Evolutionary conservation across 306 rosid genomes (phyloP).

Genomic region (Cicer arietinum): DNA sequence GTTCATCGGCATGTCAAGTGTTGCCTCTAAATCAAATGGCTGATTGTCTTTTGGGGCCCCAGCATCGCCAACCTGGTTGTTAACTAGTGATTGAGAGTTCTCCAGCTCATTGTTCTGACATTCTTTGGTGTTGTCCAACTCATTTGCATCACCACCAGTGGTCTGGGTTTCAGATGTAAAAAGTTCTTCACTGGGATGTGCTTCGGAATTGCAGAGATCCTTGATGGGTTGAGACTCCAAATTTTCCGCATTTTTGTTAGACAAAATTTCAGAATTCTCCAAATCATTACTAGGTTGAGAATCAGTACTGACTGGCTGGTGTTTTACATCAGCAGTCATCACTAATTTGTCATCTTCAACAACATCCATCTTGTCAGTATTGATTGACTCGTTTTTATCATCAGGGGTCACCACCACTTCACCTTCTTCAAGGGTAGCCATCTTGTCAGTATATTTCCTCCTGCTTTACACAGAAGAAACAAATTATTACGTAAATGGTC

Average conservation of each 20-base stretch:
- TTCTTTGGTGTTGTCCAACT: conserved; percentile 7
- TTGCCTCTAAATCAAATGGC: conserved; percentile 19
- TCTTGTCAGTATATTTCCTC: conserved; percentile 45
- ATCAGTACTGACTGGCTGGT: conserved; percentile 20
- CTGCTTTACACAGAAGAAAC: conserved; percentile 45
- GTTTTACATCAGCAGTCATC: conserved; percentile 20
- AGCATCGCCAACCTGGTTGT: conserved; percentile 24
- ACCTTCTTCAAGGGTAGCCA: conserved; percentile 60
- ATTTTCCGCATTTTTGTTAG: conserved; percentile 33
- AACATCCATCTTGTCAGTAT: conserved; percentile 23
- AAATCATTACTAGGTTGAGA: conserved; percentile 32
- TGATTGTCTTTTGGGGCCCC: conserved; percentile 22
- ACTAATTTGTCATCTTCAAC: conserved; percentile 54
- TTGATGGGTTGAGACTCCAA: conserved; percentile 26
- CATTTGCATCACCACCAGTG: conserved; percentile 31
- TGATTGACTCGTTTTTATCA: conserved; percentile 33
- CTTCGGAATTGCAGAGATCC: conserved; percentile 37
- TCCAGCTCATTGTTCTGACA: neutral
- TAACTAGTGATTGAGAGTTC: conserved; percentile 28
- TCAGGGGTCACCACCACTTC: conserved; percentile 41
- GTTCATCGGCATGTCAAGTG: neutral
- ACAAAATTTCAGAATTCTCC: conserved; percentile 23
- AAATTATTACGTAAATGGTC: neutral
- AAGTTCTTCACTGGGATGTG: conserved; percentile 26
- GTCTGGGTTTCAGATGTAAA: conserved; percentile 32